Base-by-base conservation (phyloP, 2,329 filamentous ascomycete genomes). In the Graphilbum sp. region DNA sequence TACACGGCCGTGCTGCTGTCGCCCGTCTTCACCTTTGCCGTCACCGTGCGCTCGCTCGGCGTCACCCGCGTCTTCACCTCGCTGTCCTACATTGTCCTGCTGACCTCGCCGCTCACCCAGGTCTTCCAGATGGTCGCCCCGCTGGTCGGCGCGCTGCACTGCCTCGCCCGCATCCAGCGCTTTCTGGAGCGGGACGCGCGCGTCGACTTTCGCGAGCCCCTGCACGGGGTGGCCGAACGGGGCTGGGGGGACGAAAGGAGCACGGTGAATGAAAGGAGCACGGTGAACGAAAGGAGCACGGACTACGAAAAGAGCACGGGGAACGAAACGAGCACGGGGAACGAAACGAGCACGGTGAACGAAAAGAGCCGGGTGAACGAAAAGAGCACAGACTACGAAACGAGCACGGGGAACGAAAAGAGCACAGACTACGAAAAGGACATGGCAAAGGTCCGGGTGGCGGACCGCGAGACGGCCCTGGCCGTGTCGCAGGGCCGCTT, bases 1-100 rank as follows among this genome's bases (percentile, higher is more conserved):
- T 56, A 56, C 15, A 38, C 49, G 3, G 62, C 63, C 0, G 32
- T 56, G 0, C 48, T 53, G 16, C 36, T 67, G 2, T 53, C 54
- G 2, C 59, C 60, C 0, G 50, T 58, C 0, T 36, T 57, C 2
- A 49, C 56, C 0, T 56, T 58, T 36, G 50, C 47, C n/a, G 36
- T 51, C 12, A 46, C 50, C 6, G 41, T 42, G 2, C 35, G 40
- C 2, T 37, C 39, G 2, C 43, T 57, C 3, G 46, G 52, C 10
- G 43, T 47, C 0, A 45, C 51, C 3, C 46, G 42, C 9, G 51
- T 54, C 16, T 57, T 55, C 35, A 50, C 52, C 1, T 44, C 52
- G 0, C 39, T 61, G 1, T 55, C 58, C 0, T 56, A 55, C 36
- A 43, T 62, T 8, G 38, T 51, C 0, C 49, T 63, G 1, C 44